phyloP scores from a whole-genome alignment of 2,329 filamentous ascomycete species.

The Trichoderma simmonsii region DNA sequence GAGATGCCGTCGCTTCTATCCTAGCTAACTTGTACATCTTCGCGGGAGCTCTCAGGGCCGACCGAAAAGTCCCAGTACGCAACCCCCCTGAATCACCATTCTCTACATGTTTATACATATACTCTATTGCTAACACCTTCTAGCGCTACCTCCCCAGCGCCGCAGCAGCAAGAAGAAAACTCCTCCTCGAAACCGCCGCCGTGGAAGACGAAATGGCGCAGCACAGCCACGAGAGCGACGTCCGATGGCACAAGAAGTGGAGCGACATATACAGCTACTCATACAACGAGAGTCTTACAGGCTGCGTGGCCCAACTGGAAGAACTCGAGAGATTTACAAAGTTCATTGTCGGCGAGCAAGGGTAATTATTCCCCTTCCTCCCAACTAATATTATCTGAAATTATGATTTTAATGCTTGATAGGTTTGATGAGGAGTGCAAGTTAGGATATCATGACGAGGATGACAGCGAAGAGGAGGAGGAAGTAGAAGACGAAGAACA shows the following conservation, averaged over 20 bases:
- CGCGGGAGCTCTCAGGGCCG: constrained; percentile 51
- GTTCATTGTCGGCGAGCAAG: constrained; percentile 55
- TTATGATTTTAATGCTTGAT: not conserved
- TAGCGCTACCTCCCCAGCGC: constrained; percentile 55
- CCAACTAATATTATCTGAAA: not conserved
- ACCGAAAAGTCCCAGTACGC: constrained; percentile 47
- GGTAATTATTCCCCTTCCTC: constrained; percentile 29
- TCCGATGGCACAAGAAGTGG: constrained; percentile 45
- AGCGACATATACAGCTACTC: constrained; percentile 56
- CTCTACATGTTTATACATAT: not conserved
- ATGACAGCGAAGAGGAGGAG: constrained; percentile 24
- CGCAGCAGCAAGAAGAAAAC: constrained; percentile 49
- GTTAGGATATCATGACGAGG: not conserved
- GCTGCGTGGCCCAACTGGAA: constrained; percentile 53
- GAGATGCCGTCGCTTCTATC: constrained; percentile 56
- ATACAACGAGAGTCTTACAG: constrained; percentile 52
- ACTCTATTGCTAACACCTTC: not conserved
- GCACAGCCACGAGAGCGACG: constrained; percentile 23
- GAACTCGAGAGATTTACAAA: constrained; percentile 56
- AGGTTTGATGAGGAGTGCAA: constrained; percentile 34
- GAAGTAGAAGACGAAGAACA: constrained; percentile 25
- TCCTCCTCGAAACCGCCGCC: constrained; percentile 49
- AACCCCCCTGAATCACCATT: not conserved
- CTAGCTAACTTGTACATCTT: constrained; percentile 58
- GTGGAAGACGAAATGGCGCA: constrained; percentile 39